Percentiles rank a stretch among this genome's conserved stretches.
Evolutionary conservation across 495 filamentous ascomycete genomes (phyloP).

Genomic region (Hypoxylon lienhwacheense): DNA sequence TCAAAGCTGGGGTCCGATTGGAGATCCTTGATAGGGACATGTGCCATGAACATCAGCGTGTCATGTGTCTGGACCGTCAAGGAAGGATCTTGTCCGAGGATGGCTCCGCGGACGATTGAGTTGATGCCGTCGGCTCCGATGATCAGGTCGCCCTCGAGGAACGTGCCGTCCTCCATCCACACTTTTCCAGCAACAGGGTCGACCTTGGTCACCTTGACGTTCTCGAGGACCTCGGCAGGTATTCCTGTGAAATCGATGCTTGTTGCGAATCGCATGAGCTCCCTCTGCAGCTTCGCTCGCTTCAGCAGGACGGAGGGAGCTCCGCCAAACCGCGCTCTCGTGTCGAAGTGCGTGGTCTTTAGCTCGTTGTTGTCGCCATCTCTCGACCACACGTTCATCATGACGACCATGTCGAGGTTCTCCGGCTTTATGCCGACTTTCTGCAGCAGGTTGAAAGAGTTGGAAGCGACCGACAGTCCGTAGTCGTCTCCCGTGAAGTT

Average conservation of each 20-base stretch:
- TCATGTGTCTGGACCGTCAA: conserved; percentile 18
- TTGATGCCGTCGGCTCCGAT: conserved; percentile 38
- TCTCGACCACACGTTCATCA: conserved; percentile 35
- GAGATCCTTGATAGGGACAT: conserved; percentile 28
- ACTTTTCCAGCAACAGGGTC: conserved; percentile 32
- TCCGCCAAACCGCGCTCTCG: conserved; percentile 27
- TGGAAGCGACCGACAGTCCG: conserved; percentile 34
- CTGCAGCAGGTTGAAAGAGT: conserved; percentile 33
- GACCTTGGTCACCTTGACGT: conserved; percentile 28
- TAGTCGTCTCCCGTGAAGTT: conserved; percentile 37
- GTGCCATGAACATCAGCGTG: conserved; percentile 31
- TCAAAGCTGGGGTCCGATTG: conserved; percentile 22
- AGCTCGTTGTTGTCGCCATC: conserved; percentile 28
- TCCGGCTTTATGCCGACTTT: conserved; percentile 29
- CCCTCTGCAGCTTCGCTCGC: conserved; percentile 30
- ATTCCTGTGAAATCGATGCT: conserved; percentile 27
- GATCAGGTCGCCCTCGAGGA: conserved; percentile 36
- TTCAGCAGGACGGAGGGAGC: conserved; percentile 31
- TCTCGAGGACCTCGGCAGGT: conserved; percentile 31
- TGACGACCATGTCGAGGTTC: conserved; percentile 31
- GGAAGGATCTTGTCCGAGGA: conserved; percentile 22
- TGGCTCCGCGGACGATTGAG: conserved; percentile 26
- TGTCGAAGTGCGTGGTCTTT: conserved; percentile 30
- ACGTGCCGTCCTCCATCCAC: conserved; percentile 30
- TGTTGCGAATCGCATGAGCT: conserved; percentile 34